These are phyloP conservation scores for Globisporangium iwayamae DNA, from an alignment of 352 stramenopile genomes.

Conservation along the genomic window DNA sequence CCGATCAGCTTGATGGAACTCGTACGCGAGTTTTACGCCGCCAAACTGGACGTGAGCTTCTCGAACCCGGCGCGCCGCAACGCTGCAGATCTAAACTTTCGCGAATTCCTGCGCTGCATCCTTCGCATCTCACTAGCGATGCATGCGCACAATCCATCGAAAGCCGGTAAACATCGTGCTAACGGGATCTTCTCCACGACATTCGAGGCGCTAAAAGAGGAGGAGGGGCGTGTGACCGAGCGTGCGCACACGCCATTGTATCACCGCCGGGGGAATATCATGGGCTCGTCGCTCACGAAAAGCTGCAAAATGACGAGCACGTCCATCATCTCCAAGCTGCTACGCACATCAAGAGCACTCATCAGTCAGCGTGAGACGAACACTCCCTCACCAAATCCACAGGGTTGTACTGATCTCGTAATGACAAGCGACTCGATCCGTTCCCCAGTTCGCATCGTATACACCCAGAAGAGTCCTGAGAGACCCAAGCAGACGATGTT, in stretches of 20 bases:
- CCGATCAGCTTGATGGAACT: constrained; percentile 64
- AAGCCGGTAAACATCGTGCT: constrained; percentile 7
- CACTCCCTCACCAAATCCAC: background rate
- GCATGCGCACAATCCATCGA: constrained; percentile 31
- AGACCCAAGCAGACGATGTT: background rate
- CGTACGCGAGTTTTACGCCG: constrained; percentile 65
- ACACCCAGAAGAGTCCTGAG: constrained; percentile 11
- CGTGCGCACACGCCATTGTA: constrained; percentile 36
- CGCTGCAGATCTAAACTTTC: constrained; percentile 55
- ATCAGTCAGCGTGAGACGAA: constrained; percentile 20
- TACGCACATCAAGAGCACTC: constrained; percentile 42
- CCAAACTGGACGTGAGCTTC: constrained; percentile 74
- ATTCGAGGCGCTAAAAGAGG: constrained; percentile 55
- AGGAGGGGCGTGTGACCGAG: constrained; percentile 23
- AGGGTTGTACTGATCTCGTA: background rate
- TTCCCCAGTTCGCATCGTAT: constrained; percentile 17
- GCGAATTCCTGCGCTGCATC: constrained; percentile 68
- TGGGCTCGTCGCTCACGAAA: constrained; percentile 40
- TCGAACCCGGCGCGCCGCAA: constrained; percentile 44
- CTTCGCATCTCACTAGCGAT: constrained; percentile 69
- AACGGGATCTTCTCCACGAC: constrained; percentile 44
- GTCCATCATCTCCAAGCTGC: constrained; percentile 55
- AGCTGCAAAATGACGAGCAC: constrained; percentile 63
- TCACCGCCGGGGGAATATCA: constrained; percentile 49
- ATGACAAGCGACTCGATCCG: background rate